Conservation (phyloP, 257 asterid species). For the Plectranthus barbatus region DNA sequence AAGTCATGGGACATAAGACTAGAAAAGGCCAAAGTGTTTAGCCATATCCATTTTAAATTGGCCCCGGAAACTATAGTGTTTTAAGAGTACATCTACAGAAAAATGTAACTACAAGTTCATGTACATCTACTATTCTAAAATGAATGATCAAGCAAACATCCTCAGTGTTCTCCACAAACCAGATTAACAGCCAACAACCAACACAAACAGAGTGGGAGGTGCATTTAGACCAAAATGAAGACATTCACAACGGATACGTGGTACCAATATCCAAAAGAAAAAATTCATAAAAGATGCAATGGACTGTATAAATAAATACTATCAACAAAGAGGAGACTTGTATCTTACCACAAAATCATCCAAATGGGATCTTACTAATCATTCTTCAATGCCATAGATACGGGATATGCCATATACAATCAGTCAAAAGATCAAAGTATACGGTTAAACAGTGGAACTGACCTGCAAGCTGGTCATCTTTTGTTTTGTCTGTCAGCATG, state of each 20-base stretch:
- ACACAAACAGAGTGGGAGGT: no score
- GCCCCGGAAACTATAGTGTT: not conserved
- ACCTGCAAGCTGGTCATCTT: slow-evolving; percentile 47
- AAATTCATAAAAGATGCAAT: not conserved
- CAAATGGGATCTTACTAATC: not conserved
- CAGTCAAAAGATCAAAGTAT: slow-evolving; percentile 1
- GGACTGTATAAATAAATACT: no score
- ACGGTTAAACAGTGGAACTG: slow-evolving; percentile 12
- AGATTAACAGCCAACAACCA: not conserved
- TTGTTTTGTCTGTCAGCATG: slow-evolving; percentile 44
- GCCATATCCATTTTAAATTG: not conserved
- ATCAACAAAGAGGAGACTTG: not conserved
- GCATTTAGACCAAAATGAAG: not conserved
- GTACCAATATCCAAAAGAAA: not conserved
- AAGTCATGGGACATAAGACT: no score
- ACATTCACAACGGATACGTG: not conserved
- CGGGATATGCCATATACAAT: not conserved
- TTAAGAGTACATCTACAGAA: no score
- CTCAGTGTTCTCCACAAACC: not conserved
- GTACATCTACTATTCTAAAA: not conserved
- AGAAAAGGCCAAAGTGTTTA: not conserved
- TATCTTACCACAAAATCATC: not conserved
- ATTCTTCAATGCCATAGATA: not conserved
- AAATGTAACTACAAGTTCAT: not conserved
- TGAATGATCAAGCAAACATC: not conserved